Base-by-base conservation (phyloP, 768 basidiomycete species). In the Kwoniella sp. region DNA sequence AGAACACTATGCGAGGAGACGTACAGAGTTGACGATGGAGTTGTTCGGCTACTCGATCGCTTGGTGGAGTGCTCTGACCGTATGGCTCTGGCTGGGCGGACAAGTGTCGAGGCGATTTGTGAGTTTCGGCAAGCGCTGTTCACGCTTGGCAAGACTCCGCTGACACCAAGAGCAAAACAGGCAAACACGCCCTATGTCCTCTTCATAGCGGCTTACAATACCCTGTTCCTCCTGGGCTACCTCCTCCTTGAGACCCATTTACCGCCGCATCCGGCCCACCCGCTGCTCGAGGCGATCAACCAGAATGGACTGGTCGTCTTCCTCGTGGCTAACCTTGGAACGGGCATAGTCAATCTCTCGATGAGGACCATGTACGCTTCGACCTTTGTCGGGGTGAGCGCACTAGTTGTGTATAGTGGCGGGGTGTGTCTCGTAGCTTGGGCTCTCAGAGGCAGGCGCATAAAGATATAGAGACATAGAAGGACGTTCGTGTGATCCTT, bases 181-280 rank as follows among this genome's bases (percentile, higher is more conserved):
- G 88, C 85, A 38, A 96, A 98, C 65, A 62, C 89, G 26, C 80
- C 87, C 3, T 98, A 99, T 73, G 83, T 91, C 29, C 73, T 90
- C 15, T 96, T 92, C 90, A 80, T 87, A 7, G 80, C 82, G 0
- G 90, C 88, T 9, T 93, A 82, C 82, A 98, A 96, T 70, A 84
- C 85, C 0, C 80, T 84, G 2, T 90, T 90, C 76, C 76, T 96
- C 14, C 78, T 90, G 5, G 83, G 81, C 11, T 93, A 95, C 75
- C 78, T 91, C 34, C 56, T 84, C 20, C 75, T 95, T 36, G 88
- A 96, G 61, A 79, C 86, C 48, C 62, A 75, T 34, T 86, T 89
- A 73, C 44, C 51, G 5, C 22, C 29, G 1, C 19, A 46, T 20
- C 33, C 60, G 0, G 66, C 65, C 5, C 76, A 77, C 2, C 56